Evolutionary conservation across 352 stramenopile species (phyloP), one percentile per base, ranked within the genome.

Genomic region (Thalassiosira mediterranea): DNA sequence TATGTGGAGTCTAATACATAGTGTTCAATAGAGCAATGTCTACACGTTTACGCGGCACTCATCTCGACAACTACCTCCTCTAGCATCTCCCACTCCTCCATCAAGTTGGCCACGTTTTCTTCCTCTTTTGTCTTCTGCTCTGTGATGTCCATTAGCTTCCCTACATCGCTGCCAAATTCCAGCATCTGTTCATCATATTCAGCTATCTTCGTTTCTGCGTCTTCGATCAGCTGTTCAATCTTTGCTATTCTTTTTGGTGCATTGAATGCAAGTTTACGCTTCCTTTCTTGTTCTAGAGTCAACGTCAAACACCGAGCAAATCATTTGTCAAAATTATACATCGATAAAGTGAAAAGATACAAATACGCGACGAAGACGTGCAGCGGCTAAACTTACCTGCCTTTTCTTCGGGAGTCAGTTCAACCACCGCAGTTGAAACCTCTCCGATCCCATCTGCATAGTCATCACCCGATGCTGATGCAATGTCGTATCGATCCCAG

Each of bases 61-160:
- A 88, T 78, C 61, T 89, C 67, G 37, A 63, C 61, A 31, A 91
- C 25, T 4, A 91, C 25, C 15, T 69, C 61, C 67, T 94, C 89
- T 31, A 94, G 65, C 44, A 86, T 68, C 61, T 94, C 89, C 89
- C 89, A 94, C 68, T 94, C 89, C 40, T 88, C 75, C 84, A 91
- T 93, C 40, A 89, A 74, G 60, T 79, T 64, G 13, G 64, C 52
- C 8, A 93, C 72, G 25, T 72, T 40, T 42, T 82, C 56, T 54
- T 92, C 82, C 38, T 90, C 54, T 29, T 83, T 75, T 3, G 81
- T 73, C 51, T 88, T 91, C 46, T 84, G 61, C 3, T 87, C 79
- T 21, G 68, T 84, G 53, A 94, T 60, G 47, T 88, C 83, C 47
- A 90, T 77, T 7, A 93, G 60, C 62, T 89, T 86, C 29, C 79